phyloP scores from a whole-genome alignment of 1,284 basidiomycete genomes.

The Gymnopus androsaceus region DNA sequence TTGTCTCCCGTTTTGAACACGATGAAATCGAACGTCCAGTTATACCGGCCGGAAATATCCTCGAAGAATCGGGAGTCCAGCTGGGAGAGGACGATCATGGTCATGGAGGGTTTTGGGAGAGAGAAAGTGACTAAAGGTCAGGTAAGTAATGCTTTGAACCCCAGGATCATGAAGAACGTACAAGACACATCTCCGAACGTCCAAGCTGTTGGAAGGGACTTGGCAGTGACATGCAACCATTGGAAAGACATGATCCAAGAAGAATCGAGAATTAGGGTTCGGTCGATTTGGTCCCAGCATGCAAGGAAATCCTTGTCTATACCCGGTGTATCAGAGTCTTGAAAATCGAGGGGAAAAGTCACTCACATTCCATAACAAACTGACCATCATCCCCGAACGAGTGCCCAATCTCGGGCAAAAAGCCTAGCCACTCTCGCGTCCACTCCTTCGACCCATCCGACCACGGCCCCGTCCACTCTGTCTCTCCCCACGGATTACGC shows the following conservation, averaged over 20 bases:
- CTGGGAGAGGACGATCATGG: conserved; percentile 29
- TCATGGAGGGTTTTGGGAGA: conserved; percentile 24
- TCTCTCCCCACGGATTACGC: conserved; percentile 35
- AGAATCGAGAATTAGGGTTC: conserved; percentile 48
- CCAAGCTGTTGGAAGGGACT: conserved; percentile 41
- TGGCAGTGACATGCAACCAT: conserved; percentile 44
- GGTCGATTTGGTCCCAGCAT: conserved; percentile 46
- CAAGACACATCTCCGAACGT: conserved; percentile 52
- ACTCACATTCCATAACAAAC: conserved; percentile 11
- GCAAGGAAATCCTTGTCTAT: conserved; percentile 51
- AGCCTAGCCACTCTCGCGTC: conserved; percentile 33
- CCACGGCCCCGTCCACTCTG: conserved; percentile 39
- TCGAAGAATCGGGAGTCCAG: conserved; percentile 30
- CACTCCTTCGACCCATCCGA: conserved; percentile 39
- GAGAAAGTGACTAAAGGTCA: conserved; percentile 33
- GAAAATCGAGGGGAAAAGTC: not conserved
- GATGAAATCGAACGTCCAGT: conserved; percentile 32
- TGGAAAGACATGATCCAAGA: conserved; percentile 51
- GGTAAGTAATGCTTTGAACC: too few relatives aligned
- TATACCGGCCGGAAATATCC: conserved; percentile 27
- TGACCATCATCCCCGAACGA: conserved; percentile 22
- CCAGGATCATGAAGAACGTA: conserved; percentile 25
- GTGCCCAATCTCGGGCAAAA: conserved; percentile 28
- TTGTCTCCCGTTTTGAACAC: conserved; percentile 29
- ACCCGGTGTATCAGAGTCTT: conserved; percentile 3